phyloP scores from a whole-genome alignment of 345 rosid species.

The Gossypium herbaceum region DNA sequence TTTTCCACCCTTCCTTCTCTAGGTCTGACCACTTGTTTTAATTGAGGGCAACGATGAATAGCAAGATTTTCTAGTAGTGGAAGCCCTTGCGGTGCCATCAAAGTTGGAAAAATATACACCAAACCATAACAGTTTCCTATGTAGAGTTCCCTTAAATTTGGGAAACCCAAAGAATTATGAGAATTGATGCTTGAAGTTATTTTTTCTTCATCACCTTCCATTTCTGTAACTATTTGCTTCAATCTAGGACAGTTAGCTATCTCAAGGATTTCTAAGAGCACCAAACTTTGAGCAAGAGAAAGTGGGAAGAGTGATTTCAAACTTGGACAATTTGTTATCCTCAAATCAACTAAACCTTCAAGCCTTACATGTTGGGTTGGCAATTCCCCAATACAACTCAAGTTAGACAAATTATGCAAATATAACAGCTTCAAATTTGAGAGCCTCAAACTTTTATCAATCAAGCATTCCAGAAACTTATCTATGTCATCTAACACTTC shows the following conservation, averaged over 20 bases:
- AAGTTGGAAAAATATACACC: neutral
- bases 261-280: neutral
- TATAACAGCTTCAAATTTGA: neutral
- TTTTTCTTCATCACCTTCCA: neutral
- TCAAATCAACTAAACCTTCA: neutral
- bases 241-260: neutral
- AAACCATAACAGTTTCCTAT: neutral
- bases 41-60: neutral
- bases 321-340: neutral
- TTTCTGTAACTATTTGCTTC: neutral
- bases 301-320: neutral
- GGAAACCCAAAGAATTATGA: neutral
- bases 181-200: neutral
- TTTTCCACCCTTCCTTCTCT: neutral
- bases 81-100: neutral
- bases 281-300: neutral
- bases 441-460: neutral
- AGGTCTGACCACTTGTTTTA: neutral
- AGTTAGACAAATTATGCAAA: neutral
- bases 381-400: neutral
- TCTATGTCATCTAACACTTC: neutral
- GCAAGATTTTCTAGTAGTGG: neutral
- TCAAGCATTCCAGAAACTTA: neutral
- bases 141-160: neutral
- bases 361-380: neutral